Conservation (phyloP, 2,329 filamentous ascomycete species). For the Hymenoscyphus scutula region DNA sequence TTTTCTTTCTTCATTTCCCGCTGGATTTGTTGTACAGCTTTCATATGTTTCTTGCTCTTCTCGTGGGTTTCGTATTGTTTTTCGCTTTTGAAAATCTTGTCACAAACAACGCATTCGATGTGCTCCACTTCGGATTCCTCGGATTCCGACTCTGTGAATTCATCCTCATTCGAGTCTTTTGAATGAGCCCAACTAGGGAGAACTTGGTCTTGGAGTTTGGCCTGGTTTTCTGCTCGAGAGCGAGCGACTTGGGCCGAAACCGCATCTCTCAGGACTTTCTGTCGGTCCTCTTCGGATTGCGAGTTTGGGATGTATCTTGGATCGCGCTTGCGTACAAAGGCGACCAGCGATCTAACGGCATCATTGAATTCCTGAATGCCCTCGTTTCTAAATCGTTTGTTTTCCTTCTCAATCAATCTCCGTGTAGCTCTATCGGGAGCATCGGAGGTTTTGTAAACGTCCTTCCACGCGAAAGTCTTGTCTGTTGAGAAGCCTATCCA, state of each 20-base stretch:
- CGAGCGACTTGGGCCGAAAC: conserved; percentile 81
- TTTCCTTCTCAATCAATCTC: conserved; percentile 92
- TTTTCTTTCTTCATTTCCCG: conserved; percentile 83
- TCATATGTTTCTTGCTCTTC: conserved; percentile 93
- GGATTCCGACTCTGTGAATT: conserved; percentile 52
- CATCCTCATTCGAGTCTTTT: conserved; percentile 48
- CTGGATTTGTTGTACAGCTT: conserved; percentile 76
- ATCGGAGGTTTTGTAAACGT: conserved; percentile 78
- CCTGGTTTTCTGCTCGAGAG: conserved; percentile 76
- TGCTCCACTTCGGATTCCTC: conserved; percentile 56
- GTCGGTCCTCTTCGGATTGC: conserved; percentile 76
- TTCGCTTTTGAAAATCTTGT: conserved; percentile 82
- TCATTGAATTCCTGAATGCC: conserved; percentile 89
- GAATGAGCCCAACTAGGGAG: conserved; percentile 76
- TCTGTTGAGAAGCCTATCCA: conserved; percentile 82
- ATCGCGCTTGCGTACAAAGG: conserved; percentile 88
- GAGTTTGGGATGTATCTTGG: conserved; percentile 76
- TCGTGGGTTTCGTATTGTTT: conserved; percentile 90
- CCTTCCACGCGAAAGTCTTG: conserved; percentile 88
- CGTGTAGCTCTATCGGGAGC: conserved; percentile 82
- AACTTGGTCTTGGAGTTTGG: conserved; percentile 62
- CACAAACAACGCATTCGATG: conserved; percentile 75
- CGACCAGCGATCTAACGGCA: conserved; percentile 78
- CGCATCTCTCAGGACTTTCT: conserved; percentile 72
- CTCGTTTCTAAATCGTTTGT: conserved; percentile 78